phyloP scores from a whole-genome alignment of 1,284 basidiomycete genomes.

The Ustilago nuda region DNA sequence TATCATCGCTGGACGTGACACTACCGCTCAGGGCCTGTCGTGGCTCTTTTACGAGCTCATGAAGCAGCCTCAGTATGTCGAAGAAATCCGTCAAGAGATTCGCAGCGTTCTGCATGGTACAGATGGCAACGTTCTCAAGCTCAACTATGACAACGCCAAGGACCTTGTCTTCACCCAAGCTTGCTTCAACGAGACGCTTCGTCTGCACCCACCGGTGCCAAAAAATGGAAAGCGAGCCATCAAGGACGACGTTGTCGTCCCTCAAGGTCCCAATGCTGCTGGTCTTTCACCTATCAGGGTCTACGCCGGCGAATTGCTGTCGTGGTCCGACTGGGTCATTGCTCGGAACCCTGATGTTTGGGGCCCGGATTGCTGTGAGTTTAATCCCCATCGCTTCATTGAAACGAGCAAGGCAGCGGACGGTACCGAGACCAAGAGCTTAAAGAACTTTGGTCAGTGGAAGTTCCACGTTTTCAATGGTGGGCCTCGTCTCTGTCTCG shows the following conservation, averaged over 20 bases:
- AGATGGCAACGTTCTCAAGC: slow-evolving; percentile 32
- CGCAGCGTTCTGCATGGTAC: slow-evolving; percentile 33
- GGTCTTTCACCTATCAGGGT: slow-evolving; percentile 58
- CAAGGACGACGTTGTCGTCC: slow-evolving; percentile 57
- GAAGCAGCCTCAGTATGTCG: slow-evolving; percentile 45
- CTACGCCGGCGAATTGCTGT: slow-evolving; percentile 48
- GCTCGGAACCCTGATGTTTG: slow-evolving; percentile 57
- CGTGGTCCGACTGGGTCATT: slow-evolving; percentile 65
- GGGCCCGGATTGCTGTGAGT: slow-evolving; percentile 55
- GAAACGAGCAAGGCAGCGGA: slow-evolving; percentile 29
- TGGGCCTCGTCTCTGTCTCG: slow-evolving; percentile 62
- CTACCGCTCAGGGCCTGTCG: slow-evolving; percentile 55
- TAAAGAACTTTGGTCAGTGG: slow-evolving; percentile 56
- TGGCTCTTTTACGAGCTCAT: slow-evolving; percentile 61
- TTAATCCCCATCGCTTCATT: slow-evolving; percentile 57
- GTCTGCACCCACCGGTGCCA: slow-evolving; percentile 60
- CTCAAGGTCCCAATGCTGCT: slow-evolving; percentile 45
- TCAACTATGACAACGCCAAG: slow-evolving; percentile 55
- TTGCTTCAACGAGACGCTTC: slow-evolving; percentile 54
- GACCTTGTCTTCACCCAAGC: slow-evolving; percentile 57
- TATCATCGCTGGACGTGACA: slow-evolving; percentile 62
- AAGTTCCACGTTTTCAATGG: slow-evolving; percentile 61
- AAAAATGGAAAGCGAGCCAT: slow-evolving; percentile 58
- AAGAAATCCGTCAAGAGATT: slow-evolving; percentile 50
- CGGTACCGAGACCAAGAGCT: slow-evolving; percentile 21